Conservation (phyloP, 2,329 filamentous ascomycete genomes). For the Fusarium brachygibbosum region DNA sequence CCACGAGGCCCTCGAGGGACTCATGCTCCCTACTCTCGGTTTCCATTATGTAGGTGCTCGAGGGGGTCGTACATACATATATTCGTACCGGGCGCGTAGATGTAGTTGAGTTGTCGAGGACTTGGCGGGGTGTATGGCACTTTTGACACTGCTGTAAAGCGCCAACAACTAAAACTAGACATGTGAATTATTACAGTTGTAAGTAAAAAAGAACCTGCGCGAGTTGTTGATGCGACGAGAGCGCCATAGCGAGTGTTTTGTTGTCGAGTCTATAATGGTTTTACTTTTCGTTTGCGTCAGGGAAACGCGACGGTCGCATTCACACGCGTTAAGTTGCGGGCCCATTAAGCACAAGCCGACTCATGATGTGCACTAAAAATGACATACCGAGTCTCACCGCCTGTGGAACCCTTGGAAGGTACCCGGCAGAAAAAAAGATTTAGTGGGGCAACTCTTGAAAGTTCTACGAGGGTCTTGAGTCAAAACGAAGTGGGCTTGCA, state of each 20-base stretch:
- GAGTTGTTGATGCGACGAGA: conserved; percentile 1
- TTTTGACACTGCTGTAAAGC: neutral
- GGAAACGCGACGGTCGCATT: conserved; percentile 41
- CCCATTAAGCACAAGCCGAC: conserved; percentile 29
- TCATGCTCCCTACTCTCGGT: conserved; percentile 21
- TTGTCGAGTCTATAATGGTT: conserved; percentile 13
- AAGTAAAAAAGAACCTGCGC: neutral
- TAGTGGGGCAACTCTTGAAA: conserved; percentile 27
- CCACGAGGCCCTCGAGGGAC: conserved; percentile 9
- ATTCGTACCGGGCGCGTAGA: neutral
- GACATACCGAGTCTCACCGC: conserved; percentile 39
- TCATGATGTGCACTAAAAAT: conserved; percentile 17
- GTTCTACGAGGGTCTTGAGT: conserved; percentile 13
- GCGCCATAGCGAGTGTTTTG: conserved; percentile 12
- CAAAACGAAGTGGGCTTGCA: conserved; percentile 10
- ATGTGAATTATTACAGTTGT: neutral
- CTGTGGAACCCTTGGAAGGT: conserved; percentile 23
- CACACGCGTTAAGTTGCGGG: conserved; percentile 38
- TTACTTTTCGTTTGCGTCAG: conserved; percentile 10
- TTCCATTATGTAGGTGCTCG: conserved; percentile 34
- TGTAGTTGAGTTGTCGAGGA: conserved; percentile 11
- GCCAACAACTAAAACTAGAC: neutral
- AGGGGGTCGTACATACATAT: conserved; percentile 9
- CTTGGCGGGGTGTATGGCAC: conserved; percentile 9
- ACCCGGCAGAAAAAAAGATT: conserved; percentile 51